phyloP scores from a whole-genome alignment of 257 asterid species.

The Buddleja alternifolia region DNA sequence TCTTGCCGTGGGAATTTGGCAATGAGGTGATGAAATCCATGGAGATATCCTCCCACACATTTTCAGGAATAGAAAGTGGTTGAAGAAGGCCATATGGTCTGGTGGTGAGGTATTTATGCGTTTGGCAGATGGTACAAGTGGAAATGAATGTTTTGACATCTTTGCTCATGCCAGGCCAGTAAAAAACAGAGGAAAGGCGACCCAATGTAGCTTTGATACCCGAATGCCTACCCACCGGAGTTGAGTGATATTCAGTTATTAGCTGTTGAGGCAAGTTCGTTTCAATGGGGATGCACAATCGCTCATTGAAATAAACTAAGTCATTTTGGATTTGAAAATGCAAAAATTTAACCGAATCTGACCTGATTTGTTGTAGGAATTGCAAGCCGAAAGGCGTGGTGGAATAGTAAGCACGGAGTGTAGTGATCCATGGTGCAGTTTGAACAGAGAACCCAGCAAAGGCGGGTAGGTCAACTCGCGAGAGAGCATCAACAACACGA shows the following conservation, averaged over 20 bases:
- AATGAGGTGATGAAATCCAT: neutral
- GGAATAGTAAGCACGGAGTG: neutral
- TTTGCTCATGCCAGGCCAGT: neutral
- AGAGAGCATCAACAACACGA: neutral
- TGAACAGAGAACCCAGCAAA: too few species aligned
- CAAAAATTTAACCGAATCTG: too few species aligned
- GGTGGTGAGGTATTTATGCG: neutral
- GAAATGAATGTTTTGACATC: neutral
- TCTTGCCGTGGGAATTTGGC: neutral
- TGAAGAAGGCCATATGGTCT: neutral
- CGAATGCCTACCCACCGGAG: neutral
- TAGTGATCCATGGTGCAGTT: too few species aligned
- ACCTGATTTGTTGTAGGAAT: neutral
- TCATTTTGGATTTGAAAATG: too few species aligned
- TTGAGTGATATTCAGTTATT: neutral
- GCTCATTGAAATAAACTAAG: neutral
- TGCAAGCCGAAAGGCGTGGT: neutral
- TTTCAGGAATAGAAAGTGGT: neutral
- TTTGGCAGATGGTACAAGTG: neutral
- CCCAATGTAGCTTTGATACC: neutral
- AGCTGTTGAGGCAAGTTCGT: neutral
- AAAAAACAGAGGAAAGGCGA: neutral
- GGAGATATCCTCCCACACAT: neutral
- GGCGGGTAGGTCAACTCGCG: too few species aligned
- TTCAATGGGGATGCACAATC: neutral